Conservation (phyloP, 345 rosid genomes). For the Hypericum androsaemum region DNA sequence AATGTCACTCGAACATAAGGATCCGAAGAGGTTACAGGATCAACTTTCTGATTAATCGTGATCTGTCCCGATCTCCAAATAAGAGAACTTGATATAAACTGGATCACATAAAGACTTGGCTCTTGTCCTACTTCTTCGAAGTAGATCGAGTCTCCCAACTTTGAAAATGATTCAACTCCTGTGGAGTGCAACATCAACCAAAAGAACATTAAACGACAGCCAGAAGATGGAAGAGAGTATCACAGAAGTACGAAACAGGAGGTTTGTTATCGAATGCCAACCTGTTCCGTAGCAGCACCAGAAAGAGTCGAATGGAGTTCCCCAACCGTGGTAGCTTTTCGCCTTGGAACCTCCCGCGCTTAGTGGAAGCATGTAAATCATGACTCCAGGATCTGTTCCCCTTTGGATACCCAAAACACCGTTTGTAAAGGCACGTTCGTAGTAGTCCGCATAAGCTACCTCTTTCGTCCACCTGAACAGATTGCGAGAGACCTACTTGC, state of each 20-base stretch:
- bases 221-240: neutral
- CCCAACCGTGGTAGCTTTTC: conserved; percentile 74
- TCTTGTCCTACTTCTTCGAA: conserved; percentile 59
- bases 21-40: conserved; percentile 57
- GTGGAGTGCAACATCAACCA: neutral
- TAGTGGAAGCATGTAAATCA: conserved; percentile 97
- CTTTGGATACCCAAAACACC: conserved; percentile 89
- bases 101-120: conserved; percentile 71
- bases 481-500: conserved; percentile 66
- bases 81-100: conserved; percentile 65
- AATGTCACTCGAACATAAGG: conserved; percentile 49
- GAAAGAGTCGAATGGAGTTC: conserved; percentile 50
- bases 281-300: conserved; percentile 99
- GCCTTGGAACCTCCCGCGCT: conserved; percentile 73
- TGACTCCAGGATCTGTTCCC: conserved; percentile 78
- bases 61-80: conserved; percentile 59
- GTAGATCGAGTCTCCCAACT: conserved; percentile 89
- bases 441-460: conserved; percentile 77
- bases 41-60: conserved; percentile 49
- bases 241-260: neutral
- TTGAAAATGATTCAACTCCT: conserved; percentile 90
- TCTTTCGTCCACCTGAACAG: conserved; percentile 92
- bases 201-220: neutral
- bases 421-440: conserved; percentile 81
- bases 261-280: conserved; percentile 11